Base-by-base conservation (phyloP, 441 rosid genomes). In the Melastoma candidum region DNA sequence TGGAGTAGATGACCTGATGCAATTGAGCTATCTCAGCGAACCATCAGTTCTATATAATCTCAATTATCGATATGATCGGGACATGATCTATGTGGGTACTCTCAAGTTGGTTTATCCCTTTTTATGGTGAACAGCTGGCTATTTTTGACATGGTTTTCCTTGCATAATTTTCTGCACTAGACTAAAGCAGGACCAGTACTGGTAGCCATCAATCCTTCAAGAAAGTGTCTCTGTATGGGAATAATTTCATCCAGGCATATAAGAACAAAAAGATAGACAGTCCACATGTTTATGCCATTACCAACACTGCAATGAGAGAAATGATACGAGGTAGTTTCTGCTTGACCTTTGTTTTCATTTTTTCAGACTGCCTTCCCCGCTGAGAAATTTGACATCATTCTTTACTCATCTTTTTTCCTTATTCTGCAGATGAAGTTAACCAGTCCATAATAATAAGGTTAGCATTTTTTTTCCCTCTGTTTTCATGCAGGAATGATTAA, bases 361-460 rank as follows among this genome's bases (percentile, higher is more conserved):
- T 54, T 59, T 60, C 47, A 24, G 56, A 27, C 39, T 46, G 56
- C 39, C 47, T 43, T 60, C 36, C 17, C 54, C 25, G 9, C 26
- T 2, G 26, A n/a, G 5, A 43, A 36, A 52, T 39, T 52, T 29
- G 26, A 9, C 14, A 12, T 41, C 43, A 58, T 50, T 71, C 64
- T 74, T 65, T 60, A 59, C 57, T 50, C 54, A 47, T 17, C 57
- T 71, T 26, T 68, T 60, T 13, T 64, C 69, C 71, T 66, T 67
- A 8, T 66, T 36, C 61, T 65, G 46, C 96, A 89, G 99, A 93
- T 84, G 99, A 93, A 80, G 97, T 94, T 51, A 89, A 94, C 71
- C 97, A 89, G 80, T 89, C 99, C 47, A 87, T 93, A 75, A 93
- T 93, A 54, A 93, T 93, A 82, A 93, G 99, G 99, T 93, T 66